Conservation (phyloP, 2,329 filamentous ascomycete species). For the Xylariaceae sp. region DNA sequence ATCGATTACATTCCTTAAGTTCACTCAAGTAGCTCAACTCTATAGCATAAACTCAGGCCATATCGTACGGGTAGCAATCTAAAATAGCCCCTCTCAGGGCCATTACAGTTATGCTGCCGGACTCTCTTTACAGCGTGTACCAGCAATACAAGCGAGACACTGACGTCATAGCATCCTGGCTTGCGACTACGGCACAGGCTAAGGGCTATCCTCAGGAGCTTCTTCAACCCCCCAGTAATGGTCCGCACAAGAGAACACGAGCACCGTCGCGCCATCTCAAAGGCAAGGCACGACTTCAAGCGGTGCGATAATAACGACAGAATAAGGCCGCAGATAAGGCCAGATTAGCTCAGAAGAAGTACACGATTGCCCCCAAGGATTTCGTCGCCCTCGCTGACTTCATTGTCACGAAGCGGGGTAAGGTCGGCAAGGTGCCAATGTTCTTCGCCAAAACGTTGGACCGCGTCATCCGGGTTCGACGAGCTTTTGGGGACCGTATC, state of each 20-base stretch:
- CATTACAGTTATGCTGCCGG: constrained; percentile 4
- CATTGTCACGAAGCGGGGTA: constrained; percentile 29
- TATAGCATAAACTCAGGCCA: no score
- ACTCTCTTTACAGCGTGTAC: constrained; percentile 31
- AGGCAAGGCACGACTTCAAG: constrained; percentile 30
- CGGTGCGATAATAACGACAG: constrained; percentile 2
- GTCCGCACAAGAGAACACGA: constrained; percentile 1
- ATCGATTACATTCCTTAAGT: no score
- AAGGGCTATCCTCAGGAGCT: constrained; percentile 31
- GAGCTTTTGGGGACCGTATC: constrained; percentile 27
- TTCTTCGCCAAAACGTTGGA: constrained; percentile 33
- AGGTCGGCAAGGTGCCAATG: constrained; percentile 23
- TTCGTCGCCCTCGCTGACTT: constrained; percentile 38
- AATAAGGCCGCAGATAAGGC: constrained; percentile 4
- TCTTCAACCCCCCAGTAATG: neutral
- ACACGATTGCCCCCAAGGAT: constrained; percentile 37
- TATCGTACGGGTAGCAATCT: no score
- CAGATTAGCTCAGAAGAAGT: constrained; percentile 17
- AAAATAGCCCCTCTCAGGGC: no score
- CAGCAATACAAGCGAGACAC: constrained; percentile 41
- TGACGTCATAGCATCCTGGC: constrained; percentile 38
- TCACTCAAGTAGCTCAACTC: no score
- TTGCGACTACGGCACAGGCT: constrained; percentile 37
- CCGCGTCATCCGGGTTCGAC: constrained; percentile 34
- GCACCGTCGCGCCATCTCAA: constrained; percentile 15